Conservation (phyloP, 345 rosid species). For the Aquilaria malaccensis region DNA sequence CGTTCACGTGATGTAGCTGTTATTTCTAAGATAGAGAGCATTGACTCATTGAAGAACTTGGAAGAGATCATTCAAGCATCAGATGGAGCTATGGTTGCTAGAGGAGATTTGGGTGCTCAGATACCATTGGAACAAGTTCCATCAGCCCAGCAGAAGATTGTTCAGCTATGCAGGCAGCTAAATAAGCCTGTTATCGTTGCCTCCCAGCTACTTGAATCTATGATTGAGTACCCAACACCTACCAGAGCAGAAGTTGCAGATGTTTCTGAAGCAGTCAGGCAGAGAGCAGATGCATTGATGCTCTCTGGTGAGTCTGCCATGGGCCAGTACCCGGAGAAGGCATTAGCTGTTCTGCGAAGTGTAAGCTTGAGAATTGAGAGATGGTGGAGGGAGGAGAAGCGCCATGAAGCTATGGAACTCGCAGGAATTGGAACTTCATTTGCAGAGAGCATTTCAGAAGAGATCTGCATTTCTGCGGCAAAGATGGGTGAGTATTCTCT, state of each 20-base stretch:
- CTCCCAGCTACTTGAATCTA: slow-evolving; percentile 93
- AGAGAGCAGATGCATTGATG: slow-evolving; percentile 95
- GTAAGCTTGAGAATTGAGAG: slow-evolving; percentile 92
- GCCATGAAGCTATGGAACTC: slow-evolving; percentile 69
- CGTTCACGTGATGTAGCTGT: slow-evolving; percentile 71
- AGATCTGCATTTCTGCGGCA: slow-evolving; percentile 94
- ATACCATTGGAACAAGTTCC: slow-evolving; percentile 99
- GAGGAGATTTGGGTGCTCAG: slow-evolving; percentile 99
- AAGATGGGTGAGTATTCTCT: slow-evolving; percentile 73
- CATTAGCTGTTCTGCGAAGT: slow-evolving; percentile 81
- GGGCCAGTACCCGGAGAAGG: slow-evolving; percentile 99
- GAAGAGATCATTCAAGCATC: slow-evolving; percentile 87
- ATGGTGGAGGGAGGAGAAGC: slow-evolving; percentile 99
- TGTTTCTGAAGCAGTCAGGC: slow-evolving; percentile 98
- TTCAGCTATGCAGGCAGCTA: slow-evolving; percentile 79
- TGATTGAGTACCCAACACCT: slow-evolving; percentile 99
- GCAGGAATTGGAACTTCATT: slow-evolving; percentile 60
- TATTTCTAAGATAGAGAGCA: slow-evolving; percentile 95
- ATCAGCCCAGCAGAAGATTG: slow-evolving; percentile 82
- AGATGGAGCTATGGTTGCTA: slow-evolving; percentile 99
- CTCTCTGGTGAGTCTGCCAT: slow-evolving; percentile 99
- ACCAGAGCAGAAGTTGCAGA: slow-evolving; percentile 99
- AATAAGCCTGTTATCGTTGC: slow-evolving; percentile 97
- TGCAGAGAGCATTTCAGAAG: slow-evolving; percentile 84
- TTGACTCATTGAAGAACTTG: slow-evolving; percentile 82